Evolutionary conservation across 2,329 filamentous ascomycete genomes (phyloP).

Genomic region (Colletotrichum tanaceti): DNA sequence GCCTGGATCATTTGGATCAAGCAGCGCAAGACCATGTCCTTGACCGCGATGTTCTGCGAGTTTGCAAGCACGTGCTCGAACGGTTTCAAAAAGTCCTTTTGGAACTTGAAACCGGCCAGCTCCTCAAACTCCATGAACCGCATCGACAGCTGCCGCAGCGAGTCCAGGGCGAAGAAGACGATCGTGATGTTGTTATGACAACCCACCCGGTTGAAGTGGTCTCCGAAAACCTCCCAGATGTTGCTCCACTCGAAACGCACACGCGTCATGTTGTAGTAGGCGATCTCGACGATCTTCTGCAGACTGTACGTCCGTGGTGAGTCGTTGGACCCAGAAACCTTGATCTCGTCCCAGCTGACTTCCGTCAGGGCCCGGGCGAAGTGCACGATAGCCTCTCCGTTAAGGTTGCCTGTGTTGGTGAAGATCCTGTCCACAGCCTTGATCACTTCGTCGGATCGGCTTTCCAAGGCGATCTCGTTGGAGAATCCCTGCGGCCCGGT

Average conservation of each 20-base stretch:
- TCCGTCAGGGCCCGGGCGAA: slow-evolving; percentile 93
- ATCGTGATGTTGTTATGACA: slow-evolving; percentile 97
- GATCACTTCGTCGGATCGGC: slow-evolving; percentile 91
- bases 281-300: slow-evolving; percentile 98
- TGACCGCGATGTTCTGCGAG: slow-evolving; percentile 89
- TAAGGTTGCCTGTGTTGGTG: slow-evolving; percentile 92
- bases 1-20: slow-evolving; percentile 99
- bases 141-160: slow-evolving; percentile 94
- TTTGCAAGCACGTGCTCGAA: slow-evolving; percentile 98
- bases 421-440: slow-evolving; percentile 96
- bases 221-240: slow-evolving; percentile 97
- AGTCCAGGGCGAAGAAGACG: slow-evolving; percentile 97
- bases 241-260: slow-evolving; percentile 98
- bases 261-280: slow-evolving; percentile 99
- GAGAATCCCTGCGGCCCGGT: slow-evolving; percentile 74
- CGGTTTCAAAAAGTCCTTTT: slow-evolving; percentile 98
- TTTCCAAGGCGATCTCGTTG: slow-evolving; percentile 88
- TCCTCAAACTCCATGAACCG: slow-evolving; percentile 99
- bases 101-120: slow-evolving; percentile 98
- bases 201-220: slow-evolving; percentile 98
- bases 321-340: slow-evolving; percentile 94
- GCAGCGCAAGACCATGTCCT: slow-evolving; percentile 96
- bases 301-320: slow-evolving; percentile 96
- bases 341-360: slow-evolving; percentile 99
- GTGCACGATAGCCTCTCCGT: slow-evolving; percentile 93